phyloP scores from a whole-genome alignment of 345 rosid genomes.

The Excoecaria agallocha region DNA sequence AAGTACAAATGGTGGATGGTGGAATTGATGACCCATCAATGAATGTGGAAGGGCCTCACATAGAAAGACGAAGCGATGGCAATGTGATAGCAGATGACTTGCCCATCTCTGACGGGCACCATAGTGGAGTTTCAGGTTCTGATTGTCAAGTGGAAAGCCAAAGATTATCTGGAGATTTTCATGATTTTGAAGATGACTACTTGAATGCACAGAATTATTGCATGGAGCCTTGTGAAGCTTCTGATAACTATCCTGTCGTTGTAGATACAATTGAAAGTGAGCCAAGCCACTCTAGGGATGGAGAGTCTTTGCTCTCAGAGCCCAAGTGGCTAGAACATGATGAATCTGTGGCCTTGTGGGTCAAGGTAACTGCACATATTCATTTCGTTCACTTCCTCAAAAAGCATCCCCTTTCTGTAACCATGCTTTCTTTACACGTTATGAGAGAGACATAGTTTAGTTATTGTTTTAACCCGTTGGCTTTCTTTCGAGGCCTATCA shows the following conservation, averaged over 20 bases:
- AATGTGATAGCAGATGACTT: conserved; percentile 35
- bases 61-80: conserved; percentile 31
- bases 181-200: conserved; percentile 53
- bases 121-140: conserved; percentile 42
- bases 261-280: conserved; percentile 53
- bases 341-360: conserved; percentile 91
- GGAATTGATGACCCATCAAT: conserved; percentile 34
- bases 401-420: neutral
- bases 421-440: conserved; percentile 10
- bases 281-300: conserved; percentile 47
- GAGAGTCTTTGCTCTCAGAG: conserved; percentile 54
- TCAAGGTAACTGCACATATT: conserved; percentile 60
- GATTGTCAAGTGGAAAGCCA: conserved; percentile 45
- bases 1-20: conserved; percentile 37
- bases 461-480: conserved; percentile 5
- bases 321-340: conserved; percentile 81
- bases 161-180: conserved; percentile 43
- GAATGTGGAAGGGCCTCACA: conserved; percentile 33
- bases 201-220: conserved; percentile 36
- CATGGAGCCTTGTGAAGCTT: conserved; percentile 34
- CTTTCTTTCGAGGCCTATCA: conserved; percentile 3
- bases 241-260: conserved; percentile 42
- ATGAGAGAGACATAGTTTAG: neutral
- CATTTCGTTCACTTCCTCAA: conserved; percentile 7
- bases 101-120: conserved; percentile 36